Percentiles rank a stretch among this genome's conserved stretches.
These are phyloP conservation scores for Cicer chorassanicum DNA, from an alignment of 306 rosid genomes.

Conservation along the genomic window DNA sequence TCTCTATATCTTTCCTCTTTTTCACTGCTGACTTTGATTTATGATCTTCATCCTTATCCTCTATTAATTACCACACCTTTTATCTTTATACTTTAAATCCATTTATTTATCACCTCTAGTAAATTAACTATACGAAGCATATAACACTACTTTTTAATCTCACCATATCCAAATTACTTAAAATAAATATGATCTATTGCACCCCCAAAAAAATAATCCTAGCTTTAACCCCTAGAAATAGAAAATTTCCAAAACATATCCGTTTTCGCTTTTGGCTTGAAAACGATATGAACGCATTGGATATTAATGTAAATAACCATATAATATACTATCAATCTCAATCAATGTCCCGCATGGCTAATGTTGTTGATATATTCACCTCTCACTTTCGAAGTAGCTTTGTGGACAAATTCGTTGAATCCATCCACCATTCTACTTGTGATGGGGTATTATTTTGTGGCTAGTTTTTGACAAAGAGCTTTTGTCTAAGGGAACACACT, in stretches of 20 bases:
- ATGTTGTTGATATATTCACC: constrained; percentile 43
- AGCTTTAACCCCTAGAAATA: constrained; percentile 21
- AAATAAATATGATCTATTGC: constrained; percentile 38
- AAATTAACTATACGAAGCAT: constrained; percentile 43
- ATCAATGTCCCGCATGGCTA: constrained; percentile 37
- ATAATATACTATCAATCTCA: constrained; percentile 15
- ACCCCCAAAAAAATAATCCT: constrained; percentile 36
- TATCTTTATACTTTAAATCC: constrained; percentile 44
- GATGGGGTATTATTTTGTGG: background rate
- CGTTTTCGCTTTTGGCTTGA: constrained; percentile 45
- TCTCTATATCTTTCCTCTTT: constrained; percentile 17
- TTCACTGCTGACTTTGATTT: constrained; percentile 34
- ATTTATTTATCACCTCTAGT: constrained; percentile 34
- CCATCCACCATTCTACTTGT: constrained; percentile 3
- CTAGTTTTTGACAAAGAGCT: constrained; percentile 24
- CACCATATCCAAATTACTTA: constrained; percentile 44
- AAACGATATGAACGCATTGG: constrained; percentile 38
- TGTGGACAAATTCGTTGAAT: constrained; percentile 47
- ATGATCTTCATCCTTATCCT: constrained; percentile 73
- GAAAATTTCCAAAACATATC: constrained; percentile 37
- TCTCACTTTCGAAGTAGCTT: constrained; percentile 28
- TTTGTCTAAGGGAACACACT: constrained; percentile 29
- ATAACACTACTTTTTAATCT: constrained; percentile 6
- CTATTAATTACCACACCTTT: constrained; percentile 38
- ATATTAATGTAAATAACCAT: constrained; percentile 7